phyloP scores from a whole-genome alignment of 768 basidiomycete genomes.

The Tephrocybe sp. region DNA sequence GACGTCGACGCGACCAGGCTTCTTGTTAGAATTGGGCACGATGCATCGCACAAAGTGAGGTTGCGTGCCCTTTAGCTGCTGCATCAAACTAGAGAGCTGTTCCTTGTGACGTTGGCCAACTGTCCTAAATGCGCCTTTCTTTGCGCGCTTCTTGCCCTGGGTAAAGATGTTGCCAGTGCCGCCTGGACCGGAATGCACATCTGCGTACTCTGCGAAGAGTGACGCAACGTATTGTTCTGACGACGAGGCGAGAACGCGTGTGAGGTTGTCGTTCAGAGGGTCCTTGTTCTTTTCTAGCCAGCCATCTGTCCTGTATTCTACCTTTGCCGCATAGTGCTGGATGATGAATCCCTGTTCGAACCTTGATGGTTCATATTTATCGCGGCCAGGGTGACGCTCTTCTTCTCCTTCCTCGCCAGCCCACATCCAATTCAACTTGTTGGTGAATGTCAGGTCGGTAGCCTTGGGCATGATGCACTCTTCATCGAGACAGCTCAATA shows the following conservation, averaged over 20 bases:
- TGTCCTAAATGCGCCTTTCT: slow-evolving; percentile 96
- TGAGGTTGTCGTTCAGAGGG: slow-evolving; percentile 93
- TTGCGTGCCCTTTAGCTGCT: slow-evolving; percentile 87
- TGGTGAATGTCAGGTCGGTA: slow-evolving; percentile 89
- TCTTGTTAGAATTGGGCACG: slow-evolving; percentile 90
- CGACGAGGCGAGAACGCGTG: slow-evolving; percentile 81
- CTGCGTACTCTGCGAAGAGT: slow-evolving; percentile 81
- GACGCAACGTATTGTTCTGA: slow-evolving; percentile 76
- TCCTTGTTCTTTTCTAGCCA: slow-evolving; percentile 99
- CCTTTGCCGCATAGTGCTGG: slow-evolving; percentile 94
- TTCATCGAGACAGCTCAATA: slow-evolving; percentile 91
- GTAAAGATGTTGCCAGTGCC: slow-evolving; percentile 37
- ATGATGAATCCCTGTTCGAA: slow-evolving; percentile 95
- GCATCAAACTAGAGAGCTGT: slow-evolving; percentile 88
- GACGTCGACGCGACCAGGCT: slow-evolving; percentile 86
- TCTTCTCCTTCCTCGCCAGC: slow-evolving; percentile 41
- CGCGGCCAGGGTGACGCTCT: slow-evolving; percentile 68
- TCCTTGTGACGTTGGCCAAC: slow-evolving; percentile 95
- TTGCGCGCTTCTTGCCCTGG: slow-evolving; percentile 64
- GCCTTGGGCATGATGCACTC: slow-evolving; percentile 99
- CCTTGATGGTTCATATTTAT: slow-evolving; percentile 82
- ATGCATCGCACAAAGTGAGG: slow-evolving; percentile 99
- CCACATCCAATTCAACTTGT: slow-evolving; percentile 88
- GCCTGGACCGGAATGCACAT: slow-evolving; percentile 36
- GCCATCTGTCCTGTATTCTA: slow-evolving; percentile 92